Conservation (phyloP, 2,329 filamentous ascomycete genomes). For the Trichoderma hamatum region DNA sequence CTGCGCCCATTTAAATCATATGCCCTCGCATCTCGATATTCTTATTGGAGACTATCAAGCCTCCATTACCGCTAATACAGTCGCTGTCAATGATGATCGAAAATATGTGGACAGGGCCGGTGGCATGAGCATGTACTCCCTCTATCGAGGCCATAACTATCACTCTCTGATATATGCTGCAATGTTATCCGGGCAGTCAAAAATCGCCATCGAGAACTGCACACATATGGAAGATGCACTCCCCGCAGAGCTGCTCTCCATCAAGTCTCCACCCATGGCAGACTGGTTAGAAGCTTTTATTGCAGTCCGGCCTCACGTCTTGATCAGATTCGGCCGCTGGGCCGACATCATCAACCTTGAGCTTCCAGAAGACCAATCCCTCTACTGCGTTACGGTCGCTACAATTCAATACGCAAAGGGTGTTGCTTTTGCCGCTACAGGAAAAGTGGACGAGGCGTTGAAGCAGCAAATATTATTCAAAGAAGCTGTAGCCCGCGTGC, state of each 20-base stretch:
- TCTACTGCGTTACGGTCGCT: constrained; percentile 70
- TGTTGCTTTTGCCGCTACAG: constrained; percentile 60
- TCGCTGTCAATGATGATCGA: neutral
- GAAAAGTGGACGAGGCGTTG: constrained; percentile 65
- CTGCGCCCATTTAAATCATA: constrained; percentile 58
- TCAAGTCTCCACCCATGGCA: neutral
- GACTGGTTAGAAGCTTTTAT: constrained; percentile 7
- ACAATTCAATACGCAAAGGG: constrained; percentile 70
- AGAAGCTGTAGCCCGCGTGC: neutral
- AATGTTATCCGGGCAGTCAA: neutral
- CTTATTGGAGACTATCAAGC: constrained; percentile 1
- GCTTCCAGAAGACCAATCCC: constrained; percentile 56
- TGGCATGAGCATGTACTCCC: neutral
- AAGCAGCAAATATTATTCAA: neutral
- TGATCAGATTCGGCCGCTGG: constrained; percentile 74
- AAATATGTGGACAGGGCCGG: neutral
- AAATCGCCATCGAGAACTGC: neutral
- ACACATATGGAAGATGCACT: neutral
- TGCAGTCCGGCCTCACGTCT: constrained; percentile 52
- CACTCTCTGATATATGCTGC: constrained; percentile 7
- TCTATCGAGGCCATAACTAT: neutral
- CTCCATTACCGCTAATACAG: neutral
- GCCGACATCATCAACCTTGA: constrained; percentile 60
- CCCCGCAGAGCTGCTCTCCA: neutral
- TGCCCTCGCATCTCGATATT: constrained; percentile 26